A percentile compares a stretch with the other conserved stretches of the same genome.
Conservation (phyloP, 202 grass and related monocot genomes). For the Setaria viridis region DNA sequence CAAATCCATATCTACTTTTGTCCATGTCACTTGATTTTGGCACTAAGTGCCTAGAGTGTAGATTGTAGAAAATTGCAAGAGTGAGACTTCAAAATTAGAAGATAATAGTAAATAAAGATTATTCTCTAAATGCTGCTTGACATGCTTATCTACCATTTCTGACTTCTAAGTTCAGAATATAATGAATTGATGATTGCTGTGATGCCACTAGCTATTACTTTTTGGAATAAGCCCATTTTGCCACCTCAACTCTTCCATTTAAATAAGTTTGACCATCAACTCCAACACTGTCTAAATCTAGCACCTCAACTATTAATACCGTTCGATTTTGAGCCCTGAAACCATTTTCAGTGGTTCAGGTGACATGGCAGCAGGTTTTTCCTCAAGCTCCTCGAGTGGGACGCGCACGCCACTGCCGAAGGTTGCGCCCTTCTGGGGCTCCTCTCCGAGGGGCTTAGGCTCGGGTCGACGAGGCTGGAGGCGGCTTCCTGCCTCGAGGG, state of each 20-base stretch:
- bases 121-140: neutral
- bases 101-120: slow-evolving; percentile 15
- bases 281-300: neutral
- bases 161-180: neutral
- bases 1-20: neutral
- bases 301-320: neutral
- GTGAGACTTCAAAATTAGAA: neutral
- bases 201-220: neutral
- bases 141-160: slow-evolving; percentile 1
- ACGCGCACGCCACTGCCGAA: slow-evolving; percentile 50
- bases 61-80: neutral
- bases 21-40: slow-evolving; percentile 7
- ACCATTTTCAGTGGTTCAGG: neutral
- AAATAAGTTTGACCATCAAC: neutral
- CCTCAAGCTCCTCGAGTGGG: slow-evolving; percentile 59
- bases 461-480: slow-evolving; percentile 41
- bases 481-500: slow-evolving; percentile 56
- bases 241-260: neutral
- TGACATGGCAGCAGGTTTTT: neutral
- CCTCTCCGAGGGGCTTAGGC: slow-evolving; percentile 65
- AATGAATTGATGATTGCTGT: neutral
- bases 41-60: neutral
- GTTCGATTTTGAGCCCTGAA: neutral
- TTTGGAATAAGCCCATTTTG: no score
- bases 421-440: slow-evolving; percentile 52